Conservation (phyloP, 2,329 filamentous ascomycete genomes). For the Cordyceps cicadae region DNA sequence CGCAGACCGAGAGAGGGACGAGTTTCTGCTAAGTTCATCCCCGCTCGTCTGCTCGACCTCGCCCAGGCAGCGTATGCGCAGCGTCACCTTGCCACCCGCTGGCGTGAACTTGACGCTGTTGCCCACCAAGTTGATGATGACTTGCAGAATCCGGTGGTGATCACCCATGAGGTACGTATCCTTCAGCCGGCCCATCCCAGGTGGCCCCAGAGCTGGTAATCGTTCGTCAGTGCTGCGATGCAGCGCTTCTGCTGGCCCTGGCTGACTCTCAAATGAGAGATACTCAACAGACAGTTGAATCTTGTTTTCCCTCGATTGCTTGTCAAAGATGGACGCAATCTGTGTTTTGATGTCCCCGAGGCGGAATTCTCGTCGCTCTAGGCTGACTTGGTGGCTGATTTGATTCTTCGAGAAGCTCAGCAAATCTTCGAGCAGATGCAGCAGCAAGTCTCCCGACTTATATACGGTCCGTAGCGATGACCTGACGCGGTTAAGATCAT, state of each 20-base stretch:
- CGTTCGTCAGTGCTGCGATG: neutral
- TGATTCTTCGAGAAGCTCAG: constrained; percentile 94
- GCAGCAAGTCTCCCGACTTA: constrained; percentile 74
- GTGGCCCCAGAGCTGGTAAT: neutral
- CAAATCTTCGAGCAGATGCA: constrained; percentile 82
- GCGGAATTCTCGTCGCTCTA: constrained; percentile 80
- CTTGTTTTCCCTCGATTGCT: constrained; percentile 71
- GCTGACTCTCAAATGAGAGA: neutral
- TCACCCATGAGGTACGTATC: constrained; percentile 89
- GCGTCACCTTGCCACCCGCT: constrained; percentile 61
- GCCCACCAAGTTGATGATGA: constrained; percentile 85
- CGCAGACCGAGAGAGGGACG: constrained; percentile 1
- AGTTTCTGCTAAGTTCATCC: constrained; percentile 2
- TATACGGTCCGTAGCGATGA: constrained; percentile 81
- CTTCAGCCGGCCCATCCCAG: constrained; percentile 54
- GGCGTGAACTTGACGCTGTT: constrained; percentile 92
- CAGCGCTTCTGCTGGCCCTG: neutral
- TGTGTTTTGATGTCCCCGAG: constrained; percentile 76
- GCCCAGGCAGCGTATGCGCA: constrained; percentile 67
- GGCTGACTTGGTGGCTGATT: constrained; percentile 71
- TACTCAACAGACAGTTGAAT: constrained; percentile 70
- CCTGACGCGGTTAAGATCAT: constrained; percentile 68
- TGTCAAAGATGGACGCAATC: constrained; percentile 78
- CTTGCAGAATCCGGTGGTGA: constrained; percentile 79
- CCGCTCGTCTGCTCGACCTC: constrained; percentile 32